Base-by-base conservation (phyloP, 2,329 filamentous ascomycete genomes). In the Anthostomella pinea region DNA sequence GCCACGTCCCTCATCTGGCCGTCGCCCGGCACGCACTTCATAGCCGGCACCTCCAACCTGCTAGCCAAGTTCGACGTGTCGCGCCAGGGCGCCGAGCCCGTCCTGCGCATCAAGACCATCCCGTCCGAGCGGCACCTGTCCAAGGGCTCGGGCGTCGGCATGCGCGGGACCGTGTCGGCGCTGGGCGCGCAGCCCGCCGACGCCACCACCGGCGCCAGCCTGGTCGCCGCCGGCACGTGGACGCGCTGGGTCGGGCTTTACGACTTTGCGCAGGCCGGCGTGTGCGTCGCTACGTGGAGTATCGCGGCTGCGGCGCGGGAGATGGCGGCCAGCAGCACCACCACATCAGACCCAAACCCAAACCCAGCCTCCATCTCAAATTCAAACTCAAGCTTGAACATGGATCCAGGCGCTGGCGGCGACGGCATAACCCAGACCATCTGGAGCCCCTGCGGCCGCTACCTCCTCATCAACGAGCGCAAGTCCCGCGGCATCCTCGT, bases 361-460 rank as follows among this genome's bases (percentile, higher is more conserved):
- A 22, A 28, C 4, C n/a, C n/a, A n/a, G n/a, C n/a, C n/a, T n/a
- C n/a, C n/a, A n/a, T n/a, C n/a, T n/a, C n/a, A n/a, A n/a, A n/a
- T n/a, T n/a, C n/a, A n/a, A n/a, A n/a, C n/a, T n/a, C n/a, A n/a
- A n/a, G n/a, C n/a, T n/a, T n/a, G n/a, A n/a, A n/a, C n/a, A n/a
- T n/a, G n/a, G n/a, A n/a, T n/a, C n/a, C n/a, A n/a, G n/a, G n/a
- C n/a, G n/a, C n/a, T n/a, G 70, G 72, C 8, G 81, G 85, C 20
- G 72, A 76, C 43, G 85, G 83, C 35, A 77, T 83, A 15, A 62
- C 70, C 9, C 78, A 83, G 58, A 70, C 73, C 1, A 47, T 68
- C 4, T 83, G 80, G 80, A 82, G 77, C 44, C 70, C 72, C 0
- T 83, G 79, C 45, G 80, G 79, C 6, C 66, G 76, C 24, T 83